Percentiles rank a stretch among this genome's conserved stretches.
phyloP scores from a whole-genome alignment of 2,329 filamentous ascomycete species.

The Pseudopyricularia javanii region DNA sequence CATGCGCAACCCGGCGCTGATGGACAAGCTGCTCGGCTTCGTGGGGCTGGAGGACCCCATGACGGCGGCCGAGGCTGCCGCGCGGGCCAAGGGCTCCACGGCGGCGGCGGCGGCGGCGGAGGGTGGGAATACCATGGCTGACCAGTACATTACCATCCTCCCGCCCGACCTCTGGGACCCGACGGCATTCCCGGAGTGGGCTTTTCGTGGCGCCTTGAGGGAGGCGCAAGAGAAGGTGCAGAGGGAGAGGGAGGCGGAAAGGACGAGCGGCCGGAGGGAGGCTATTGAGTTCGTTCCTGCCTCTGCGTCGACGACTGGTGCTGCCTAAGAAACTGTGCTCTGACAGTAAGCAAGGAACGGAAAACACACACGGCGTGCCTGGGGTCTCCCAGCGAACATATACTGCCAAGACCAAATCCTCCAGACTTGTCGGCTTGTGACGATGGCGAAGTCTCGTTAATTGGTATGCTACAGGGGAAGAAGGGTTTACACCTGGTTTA shows the following conservation, averaged over 20 bases:
- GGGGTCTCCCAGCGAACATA: too few species aligned
- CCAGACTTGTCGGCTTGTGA: too few species aligned
- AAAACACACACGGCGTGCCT: too few species aligned
- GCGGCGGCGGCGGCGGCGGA: conserved; percentile 16
- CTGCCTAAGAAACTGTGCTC: too few species aligned
- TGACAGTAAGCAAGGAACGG: too few species aligned
- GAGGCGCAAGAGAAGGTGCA: conserved; percentile 32
- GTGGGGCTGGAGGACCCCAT: conserved; percentile 31
- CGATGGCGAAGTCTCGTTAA: too few species aligned
- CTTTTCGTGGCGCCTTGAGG: conserved; percentile 36
- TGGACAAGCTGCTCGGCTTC: conserved; percentile 62
- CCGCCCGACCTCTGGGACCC: conserved; percentile 45
- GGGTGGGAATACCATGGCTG: background rate
- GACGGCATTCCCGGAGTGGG: conserved; percentile 38
- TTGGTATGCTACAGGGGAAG: too few species aligned
- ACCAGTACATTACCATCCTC: conserved; percentile 55
- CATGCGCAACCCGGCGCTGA: conserved; percentile 59
- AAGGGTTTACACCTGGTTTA: too few species aligned
- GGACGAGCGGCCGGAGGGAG: conserved; percentile 21
- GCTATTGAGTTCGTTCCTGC: conserved; percentile 38
- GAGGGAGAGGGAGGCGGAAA: conserved; percentile 27
- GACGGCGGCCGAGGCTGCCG: conserved; percentile 9
- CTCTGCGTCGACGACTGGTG: conserved; percentile 2
- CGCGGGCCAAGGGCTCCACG: background rate
- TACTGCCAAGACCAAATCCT: too few species aligned